phyloP scores from a whole-genome alignment of 129 eudicot species.

The Escallonia herrerae region DNA sequence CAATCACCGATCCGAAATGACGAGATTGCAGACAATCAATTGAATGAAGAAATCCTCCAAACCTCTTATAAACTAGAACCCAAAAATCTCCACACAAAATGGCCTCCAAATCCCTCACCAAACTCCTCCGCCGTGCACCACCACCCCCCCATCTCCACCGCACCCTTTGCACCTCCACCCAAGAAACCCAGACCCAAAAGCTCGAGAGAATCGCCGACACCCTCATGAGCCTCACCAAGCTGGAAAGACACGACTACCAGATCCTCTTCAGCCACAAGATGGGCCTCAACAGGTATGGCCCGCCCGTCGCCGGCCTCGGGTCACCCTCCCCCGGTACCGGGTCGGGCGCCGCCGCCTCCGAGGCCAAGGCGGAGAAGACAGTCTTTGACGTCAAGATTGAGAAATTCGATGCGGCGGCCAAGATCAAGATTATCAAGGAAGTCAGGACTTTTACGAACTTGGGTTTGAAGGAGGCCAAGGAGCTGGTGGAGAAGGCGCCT shows the following conservation, averaged over 20 bases:
- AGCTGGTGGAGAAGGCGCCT: slow-evolving; percentile 80
- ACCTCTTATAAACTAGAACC: slow-evolving; percentile 6
- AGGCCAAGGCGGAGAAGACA: slow-evolving; percentile 45
- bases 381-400: slow-evolving; percentile 78
- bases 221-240: slow-evolving; percentile 59
- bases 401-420: slow-evolving; percentile 67
- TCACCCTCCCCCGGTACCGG: slow-evolving; percentile 25
- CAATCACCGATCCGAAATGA: too few species aligned
- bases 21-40: background rate
- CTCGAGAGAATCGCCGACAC: slow-evolving; percentile 78
- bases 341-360: slow-evolving; percentile 18
- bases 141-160: slow-evolving; percentile 10
- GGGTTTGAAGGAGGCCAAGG: slow-evolving; percentile 89
- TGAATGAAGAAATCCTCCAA: slow-evolving; percentile 2
- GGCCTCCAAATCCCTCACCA: slow-evolving; percentile 19
- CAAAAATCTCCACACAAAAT: background rate
- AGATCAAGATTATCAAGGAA: slow-evolving; percentile 83
- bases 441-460: slow-evolving; percentile 71
- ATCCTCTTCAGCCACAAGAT: slow-evolving; percentile 61
- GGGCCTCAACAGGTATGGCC: slow-evolving; percentile 61
- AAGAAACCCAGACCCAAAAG: slow-evolving; percentile 43
- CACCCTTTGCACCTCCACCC: slow-evolving; percentile 31
- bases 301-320: slow-evolving; percentile 46
- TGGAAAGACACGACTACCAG: slow-evolving; percentile 63
- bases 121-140: slow-evolving; percentile 3